Base-by-base conservation (phyloP, 768 basidiomycete genomes). In the Daedaleopsis nitida region DNA sequence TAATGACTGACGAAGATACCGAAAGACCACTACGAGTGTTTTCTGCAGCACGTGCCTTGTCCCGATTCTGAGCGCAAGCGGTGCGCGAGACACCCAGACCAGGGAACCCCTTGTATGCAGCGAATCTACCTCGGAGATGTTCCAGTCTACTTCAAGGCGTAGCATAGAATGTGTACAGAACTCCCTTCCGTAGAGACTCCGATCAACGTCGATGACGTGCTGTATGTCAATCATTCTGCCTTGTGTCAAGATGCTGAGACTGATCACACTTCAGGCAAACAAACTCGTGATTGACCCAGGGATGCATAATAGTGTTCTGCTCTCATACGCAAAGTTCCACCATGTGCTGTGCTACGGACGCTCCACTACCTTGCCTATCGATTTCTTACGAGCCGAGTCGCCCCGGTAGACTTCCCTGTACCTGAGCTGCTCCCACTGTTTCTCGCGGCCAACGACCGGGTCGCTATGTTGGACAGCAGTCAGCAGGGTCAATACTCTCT, bases 51-150 rank as follows among this genome's bases (percentile, higher is more conserved):
- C 3, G 78, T 57, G 80, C 76, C 6, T 68, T 82, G 60, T 74
- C 77, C 80, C 83, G 12, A 65, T 83, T 13, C 64, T 85, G 19
- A 81, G 85, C 47, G 73, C 75, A 75, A 16, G 79, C 86, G 3
- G 73, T 71, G 39, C 77, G 72, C n/a, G 75, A 80, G 65, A 85
- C 83, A 10, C 83, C 82, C 1, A 72, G 68, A 38, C 63, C 78
- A 8, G 80, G 82, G 49, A 57, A 65, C 27, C 27, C 27, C 27
- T 32, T 32, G 27, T 32, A 32, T 32, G 27, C 27, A 32, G 27
- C 27, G 27, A 32, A 3, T 7, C 4, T 32, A 32, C 27, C 27
- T 32, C 27, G 27, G 27, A 7, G 7, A 32, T 32, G 27, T 7
- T 32, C 27, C 27, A 32, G 27, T 32, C 27, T 32, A 32, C 27